Base-by-base conservation (phyloP, 2,329 filamentous ascomycete species). In the Coleophoma crateriformis region DNA sequence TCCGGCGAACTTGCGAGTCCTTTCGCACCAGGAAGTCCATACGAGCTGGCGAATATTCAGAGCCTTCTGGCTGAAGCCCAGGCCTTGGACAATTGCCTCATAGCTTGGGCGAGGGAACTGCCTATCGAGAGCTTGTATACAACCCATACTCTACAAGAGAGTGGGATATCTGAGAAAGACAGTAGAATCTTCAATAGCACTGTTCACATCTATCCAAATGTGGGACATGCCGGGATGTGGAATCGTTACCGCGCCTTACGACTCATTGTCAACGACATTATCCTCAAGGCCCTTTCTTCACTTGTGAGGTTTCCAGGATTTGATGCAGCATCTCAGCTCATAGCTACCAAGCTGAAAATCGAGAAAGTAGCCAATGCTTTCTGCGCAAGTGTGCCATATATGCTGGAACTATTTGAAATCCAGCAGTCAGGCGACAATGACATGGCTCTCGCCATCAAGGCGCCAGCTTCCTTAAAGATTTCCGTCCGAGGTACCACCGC, bases 171-270 rank as follows among this genome's bases (percentile, higher is more conserved):
- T 8, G 27, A 42, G 32, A 3, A 10, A 32, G 13, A 3, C 14
- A 46, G 27, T 34, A 46, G 19, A 12, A 41, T 49, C 13, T 47
- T 47, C 19, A 37, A 47, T 22, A 8, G 13, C 2, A 37, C 14
- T 33, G 46, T 49, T 37, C 52, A 54, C 33, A 32, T 47, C 7
- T 54, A 54, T 33, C 42, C 49, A 19, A 51, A 40, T 3, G 43
- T 35, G 7, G 46, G 47, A 15, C 52, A 54, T 43, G 49, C 47
- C 13, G 49, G 49, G 17, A 49, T 54, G 44, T 54, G 52, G 52
- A 48, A 50, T 33, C 49, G 52, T 2, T 54, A 51, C n/a, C 46
- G 49, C 12, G 45, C 45, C 13, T 13, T 51, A 10, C 52, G 52
- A 32, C 44, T 54, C 8, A 32, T 33, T 14, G 42, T 51, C 2